These are phyloP conservation scores for Beta vulgaris DNA, from an alignment of 148 eudicot genomes.

Conservation along the genomic window DNA sequence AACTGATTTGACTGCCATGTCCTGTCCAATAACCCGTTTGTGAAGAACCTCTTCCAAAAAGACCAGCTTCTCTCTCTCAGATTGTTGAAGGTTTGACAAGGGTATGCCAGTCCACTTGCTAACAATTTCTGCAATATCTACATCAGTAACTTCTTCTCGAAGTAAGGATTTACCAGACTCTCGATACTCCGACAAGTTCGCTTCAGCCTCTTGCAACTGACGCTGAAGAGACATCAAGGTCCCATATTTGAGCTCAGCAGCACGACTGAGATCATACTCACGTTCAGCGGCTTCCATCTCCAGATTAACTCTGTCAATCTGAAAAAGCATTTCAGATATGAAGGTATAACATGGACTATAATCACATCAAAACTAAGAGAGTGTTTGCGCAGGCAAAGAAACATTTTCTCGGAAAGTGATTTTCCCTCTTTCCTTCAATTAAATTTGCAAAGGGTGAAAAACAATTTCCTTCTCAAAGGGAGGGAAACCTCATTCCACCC, in stretches of 20 bases:
- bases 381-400: too few species aligned
- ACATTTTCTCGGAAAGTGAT: too few species aligned
- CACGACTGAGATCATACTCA: constrained; percentile 72
- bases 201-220: constrained; percentile 73
- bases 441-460: too few species aligned
- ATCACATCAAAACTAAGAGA: neutral
- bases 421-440: too few species aligned
- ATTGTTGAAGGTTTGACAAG: constrained; percentile 70
- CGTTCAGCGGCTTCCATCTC: constrained; percentile 94
- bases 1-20: constrained; percentile 71
- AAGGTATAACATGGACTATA: neutral
- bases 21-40: constrained; percentile 71
- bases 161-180: constrained; percentile 62
- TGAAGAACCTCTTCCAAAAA: constrained; percentile 63
- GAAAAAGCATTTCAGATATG: neutral
- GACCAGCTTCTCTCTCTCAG: constrained; percentile 72
- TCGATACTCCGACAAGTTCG: constrained; percentile 60
- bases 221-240: constrained; percentile 72
- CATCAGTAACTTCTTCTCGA: constrained; percentile 71
- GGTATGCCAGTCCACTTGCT: constrained; percentile 89
- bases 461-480: too few species aligned
- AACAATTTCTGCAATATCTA: constrained; percentile 71
- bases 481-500: too few species aligned
- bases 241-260: constrained; percentile 82
- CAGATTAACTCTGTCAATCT: constrained; percentile 76